phyloP scores from a whole-genome alignment of 2,329 filamentous ascomycete species.

The Helotiales sp. region DNA sequence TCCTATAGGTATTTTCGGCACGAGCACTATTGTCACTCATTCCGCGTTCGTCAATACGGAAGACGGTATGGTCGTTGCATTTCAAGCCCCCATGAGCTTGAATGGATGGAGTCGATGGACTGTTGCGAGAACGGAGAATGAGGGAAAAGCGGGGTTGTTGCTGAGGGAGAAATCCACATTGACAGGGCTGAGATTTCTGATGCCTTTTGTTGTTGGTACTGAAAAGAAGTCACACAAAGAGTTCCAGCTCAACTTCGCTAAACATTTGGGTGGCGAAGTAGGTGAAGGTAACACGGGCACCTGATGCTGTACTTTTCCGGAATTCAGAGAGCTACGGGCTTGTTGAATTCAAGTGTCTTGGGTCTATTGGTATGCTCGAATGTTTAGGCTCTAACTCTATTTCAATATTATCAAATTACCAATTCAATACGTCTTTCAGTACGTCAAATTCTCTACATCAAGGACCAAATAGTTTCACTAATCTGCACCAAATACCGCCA shows the following conservation, averaged over 20 bases:
- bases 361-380: too few species aligned
- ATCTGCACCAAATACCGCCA: too few species aligned
- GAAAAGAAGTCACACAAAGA: conserved; percentile 19
- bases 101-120: conserved; percentile 16
- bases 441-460: too few species aligned
- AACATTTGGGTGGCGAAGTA: neutral
- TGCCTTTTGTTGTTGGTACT: conserved; percentile 20
- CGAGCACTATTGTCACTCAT: conserved; percentile 11
- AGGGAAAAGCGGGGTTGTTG: conserved; percentile 12
- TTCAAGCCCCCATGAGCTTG: conserved; percentile 22
- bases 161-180: conserved; percentile 19
- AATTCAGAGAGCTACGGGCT: too few species aligned
- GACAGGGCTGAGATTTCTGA: conserved; percentile 14
- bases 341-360: too few species aligned
- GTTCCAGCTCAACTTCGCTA: conserved; percentile 14
- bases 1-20: conserved; percentile 15
- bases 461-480: too few species aligned
- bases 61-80: conserved; percentile 19
- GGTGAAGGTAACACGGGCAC: neutral
- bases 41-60: conserved; percentile 18
- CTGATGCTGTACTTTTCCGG: neutral
- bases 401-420: too few species aligned
- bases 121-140: conserved; percentile 10
- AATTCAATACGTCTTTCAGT: too few species aligned
- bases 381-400: too few species aligned